A percentile compares a stretch with the other conserved stretches of the same genome.
Conservation (phyloP, 306 rosid species). For the Prunus persica region DNA sequence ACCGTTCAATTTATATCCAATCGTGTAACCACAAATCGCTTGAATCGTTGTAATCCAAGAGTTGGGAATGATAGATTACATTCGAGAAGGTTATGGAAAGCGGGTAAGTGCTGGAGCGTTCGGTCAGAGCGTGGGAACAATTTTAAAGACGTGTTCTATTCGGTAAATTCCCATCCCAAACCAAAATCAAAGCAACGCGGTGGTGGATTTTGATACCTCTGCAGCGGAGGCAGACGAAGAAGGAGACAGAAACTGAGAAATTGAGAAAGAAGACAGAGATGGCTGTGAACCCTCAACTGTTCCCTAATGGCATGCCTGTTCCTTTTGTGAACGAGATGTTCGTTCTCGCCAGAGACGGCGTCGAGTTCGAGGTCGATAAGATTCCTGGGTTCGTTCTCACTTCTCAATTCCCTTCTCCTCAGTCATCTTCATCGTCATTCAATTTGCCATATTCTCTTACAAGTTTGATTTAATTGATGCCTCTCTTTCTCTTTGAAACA, state of each 20-base stretch:
- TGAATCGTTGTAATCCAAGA: no score
- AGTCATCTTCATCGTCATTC: background rate
- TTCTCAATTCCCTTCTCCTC: background rate
- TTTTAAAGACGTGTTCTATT: background rate
- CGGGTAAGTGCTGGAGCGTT: background rate
- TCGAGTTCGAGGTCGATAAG: conserved; percentile 87
- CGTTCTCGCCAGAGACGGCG: conserved; percentile 95
- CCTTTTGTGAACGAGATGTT: conserved; percentile 83
- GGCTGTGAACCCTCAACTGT: conserved; percentile 89
- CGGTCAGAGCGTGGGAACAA: background rate
- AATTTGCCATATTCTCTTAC: background rate
- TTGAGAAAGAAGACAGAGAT: conserved; percentile 19
- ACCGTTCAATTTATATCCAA: no score
- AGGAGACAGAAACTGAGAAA: background rate
- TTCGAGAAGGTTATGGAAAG: conserved; percentile 6
- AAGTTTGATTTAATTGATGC: background rate
- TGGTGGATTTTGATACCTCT: background rate
- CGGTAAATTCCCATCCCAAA: background rate
- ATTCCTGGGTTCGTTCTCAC: conserved; percentile 63
- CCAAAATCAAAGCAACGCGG: background rate
- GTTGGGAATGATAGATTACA: background rate
- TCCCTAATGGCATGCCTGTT: conserved; percentile 81
- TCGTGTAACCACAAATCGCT: no score
- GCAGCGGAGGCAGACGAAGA: background rate
- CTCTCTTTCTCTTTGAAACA: no score